phyloP scores from a whole-genome alignment of 352 stramenopile species.

The Aphanomyces stellatus region DNA sequence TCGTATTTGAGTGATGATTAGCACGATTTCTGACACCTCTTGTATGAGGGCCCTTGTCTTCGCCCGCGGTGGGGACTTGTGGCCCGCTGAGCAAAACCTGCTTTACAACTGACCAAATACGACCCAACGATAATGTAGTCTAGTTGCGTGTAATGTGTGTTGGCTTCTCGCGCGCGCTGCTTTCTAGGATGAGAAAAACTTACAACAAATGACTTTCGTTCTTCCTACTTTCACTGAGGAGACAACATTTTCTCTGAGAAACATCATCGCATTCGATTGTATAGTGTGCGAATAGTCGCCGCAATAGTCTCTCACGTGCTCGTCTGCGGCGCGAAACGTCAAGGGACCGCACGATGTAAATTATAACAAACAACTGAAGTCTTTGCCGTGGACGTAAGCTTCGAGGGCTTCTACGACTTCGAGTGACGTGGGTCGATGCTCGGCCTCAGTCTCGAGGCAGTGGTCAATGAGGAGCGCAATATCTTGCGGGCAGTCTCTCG shows the following conservation, averaged over 20 bases:
- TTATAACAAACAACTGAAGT: neutral
- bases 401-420: neutral
- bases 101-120: constrained; percentile 17
- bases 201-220: constrained; percentile 20
- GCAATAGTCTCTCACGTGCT: no score
- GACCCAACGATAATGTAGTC: neutral
- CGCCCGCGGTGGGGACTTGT: neutral
- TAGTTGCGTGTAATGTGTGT: no score
- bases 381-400: neutral
- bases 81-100: constrained; percentile 19
- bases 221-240: constrained; percentile 18
- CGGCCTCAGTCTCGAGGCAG: neutral
- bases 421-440: neutral
- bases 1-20: constrained; percentile 21
- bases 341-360: neutral
- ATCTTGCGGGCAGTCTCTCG: neutral
- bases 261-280: neutral
- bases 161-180: neutral
- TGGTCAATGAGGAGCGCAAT: neutral
- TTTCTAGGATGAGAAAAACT: constrained; percentile 20
- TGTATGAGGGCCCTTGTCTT: constrained; percentile 14
- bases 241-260: constrained; percentile 20
- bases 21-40: constrained; percentile 23
- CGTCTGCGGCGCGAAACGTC: no score
- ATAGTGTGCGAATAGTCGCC: no score